Conservation (phyloP, 805 yeast species). For the Lachancea nothofagi region DNA sequence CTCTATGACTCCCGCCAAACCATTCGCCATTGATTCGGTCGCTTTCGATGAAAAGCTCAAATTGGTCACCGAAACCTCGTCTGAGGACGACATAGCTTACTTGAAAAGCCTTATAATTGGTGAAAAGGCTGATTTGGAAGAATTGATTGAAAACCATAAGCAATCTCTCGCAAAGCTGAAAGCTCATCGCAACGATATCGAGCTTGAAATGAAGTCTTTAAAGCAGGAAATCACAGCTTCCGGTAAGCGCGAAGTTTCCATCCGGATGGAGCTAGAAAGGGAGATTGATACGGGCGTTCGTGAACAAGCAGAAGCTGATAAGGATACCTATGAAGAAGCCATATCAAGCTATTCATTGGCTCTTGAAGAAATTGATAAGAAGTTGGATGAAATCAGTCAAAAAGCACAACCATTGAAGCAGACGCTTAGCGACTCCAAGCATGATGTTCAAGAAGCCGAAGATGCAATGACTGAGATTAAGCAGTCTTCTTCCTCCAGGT, state of each 20-base stretch:
- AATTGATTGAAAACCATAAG: slow-evolving; percentile 21
- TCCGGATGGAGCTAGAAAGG: slow-evolving; percentile 23
- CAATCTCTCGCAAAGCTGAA: slow-evolving; percentile 9
- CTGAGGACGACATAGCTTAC: slow-evolving; percentile 20
- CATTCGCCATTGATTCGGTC: slow-evolving; percentile 50
- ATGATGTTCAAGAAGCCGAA: slow-evolving; percentile 9
- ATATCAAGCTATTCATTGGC: slow-evolving; percentile 24
- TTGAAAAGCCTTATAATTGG: slow-evolving; percentile 20
- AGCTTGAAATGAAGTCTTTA: slow-evolving; percentile 32
- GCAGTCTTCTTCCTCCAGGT: slow-evolving; percentile 15
- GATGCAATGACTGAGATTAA: slow-evolving; percentile 15
- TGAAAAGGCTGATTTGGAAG: slow-evolving; percentile 23
- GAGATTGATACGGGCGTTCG: slow-evolving; percentile 29
- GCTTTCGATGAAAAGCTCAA: slow-evolving; percentile 32
- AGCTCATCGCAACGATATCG: slow-evolving; percentile 8
- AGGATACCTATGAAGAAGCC: slow-evolving; percentile 22
- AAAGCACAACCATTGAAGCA: slow-evolving; percentile 18
- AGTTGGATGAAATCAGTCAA: slow-evolving; percentile 18
- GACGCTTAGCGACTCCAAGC: slow-evolving; percentile 17
- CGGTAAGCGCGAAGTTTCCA: slow-evolving; percentile 20
- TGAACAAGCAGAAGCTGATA: slow-evolving; percentile 22
- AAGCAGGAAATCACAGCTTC: slow-evolving; percentile 27
- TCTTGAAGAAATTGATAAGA: slow-evolving; percentile 22
- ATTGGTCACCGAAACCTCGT: slow-evolving; percentile 19
- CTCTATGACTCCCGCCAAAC: slow-evolving; percentile 36